Conservation (phyloP, 768 basidiomycete species). For the Calocybe gangraenosa region DNA sequence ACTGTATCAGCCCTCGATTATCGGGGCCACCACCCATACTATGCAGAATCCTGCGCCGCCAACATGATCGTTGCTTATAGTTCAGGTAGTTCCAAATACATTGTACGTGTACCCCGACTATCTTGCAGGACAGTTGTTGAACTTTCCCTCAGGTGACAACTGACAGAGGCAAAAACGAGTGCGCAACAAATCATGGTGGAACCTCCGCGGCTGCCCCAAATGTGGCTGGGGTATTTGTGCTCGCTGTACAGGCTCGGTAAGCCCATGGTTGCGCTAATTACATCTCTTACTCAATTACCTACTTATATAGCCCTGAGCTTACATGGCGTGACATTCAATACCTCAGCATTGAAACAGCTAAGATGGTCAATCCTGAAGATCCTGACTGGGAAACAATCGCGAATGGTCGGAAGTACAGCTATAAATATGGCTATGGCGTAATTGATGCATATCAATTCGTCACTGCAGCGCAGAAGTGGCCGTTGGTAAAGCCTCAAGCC, state of each 20-base stretch:
- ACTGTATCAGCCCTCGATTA: slow-evolving; percentile 94
- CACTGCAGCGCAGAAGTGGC: slow-evolving; percentile 76
- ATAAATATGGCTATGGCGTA: slow-evolving; percentile 94
- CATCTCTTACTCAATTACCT: slow-evolving; percentile 7
- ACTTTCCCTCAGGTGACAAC: slow-evolving; percentile 73
- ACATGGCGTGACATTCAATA: slow-evolving; percentile 98
- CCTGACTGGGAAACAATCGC: slow-evolving; percentile 90
- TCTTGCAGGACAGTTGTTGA: slow-evolving; percentile 4
- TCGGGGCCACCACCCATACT: slow-evolving; percentile 90
- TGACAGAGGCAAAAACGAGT: slow-evolving; percentile 81
- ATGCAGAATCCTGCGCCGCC: slow-evolving; percentile 94
- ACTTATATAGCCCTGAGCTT: slow-evolving; percentile 74
- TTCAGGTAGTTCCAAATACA: slow-evolving; percentile 87
- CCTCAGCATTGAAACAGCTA: slow-evolving; percentile 72
- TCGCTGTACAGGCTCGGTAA: slow-evolving; percentile 83
- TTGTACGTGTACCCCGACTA: slow-evolving; percentile 52
- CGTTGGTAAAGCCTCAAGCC: slow-evolving; percentile 87
- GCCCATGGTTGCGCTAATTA: slow-evolving; percentile 4
- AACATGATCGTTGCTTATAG: slow-evolving; percentile 95
- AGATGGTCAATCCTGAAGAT: slow-evolving; percentile 79
- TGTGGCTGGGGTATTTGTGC: slow-evolving; percentile 87
- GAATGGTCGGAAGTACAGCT: slow-evolving; percentile 58
- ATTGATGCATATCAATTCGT: slow-evolving; percentile 84
- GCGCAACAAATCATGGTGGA: slow-evolving; percentile 85
- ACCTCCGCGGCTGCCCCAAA: slow-evolving; percentile 98